A percentile compares a stretch with the other conserved stretches of the same genome.
Evolutionary conservation across 495 filamentous ascomycete genomes (phyloP).

Genomic region (Lasiosphaeris hirsuta): DNA sequence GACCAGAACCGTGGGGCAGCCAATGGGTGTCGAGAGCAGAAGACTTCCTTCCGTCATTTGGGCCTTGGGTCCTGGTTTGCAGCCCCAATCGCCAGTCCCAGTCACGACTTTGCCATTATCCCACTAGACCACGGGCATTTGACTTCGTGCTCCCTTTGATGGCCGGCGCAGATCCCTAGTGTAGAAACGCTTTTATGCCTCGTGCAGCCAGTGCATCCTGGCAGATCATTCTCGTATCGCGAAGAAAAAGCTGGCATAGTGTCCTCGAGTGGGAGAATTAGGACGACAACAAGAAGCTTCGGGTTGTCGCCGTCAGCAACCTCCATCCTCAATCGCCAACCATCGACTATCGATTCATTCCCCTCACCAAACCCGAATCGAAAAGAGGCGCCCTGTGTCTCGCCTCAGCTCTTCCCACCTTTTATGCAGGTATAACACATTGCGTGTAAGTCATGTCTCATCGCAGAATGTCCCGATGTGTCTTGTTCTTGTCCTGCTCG

Average conservation of each 20-base stretch:
- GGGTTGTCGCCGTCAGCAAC: no score
- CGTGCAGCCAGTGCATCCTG: neutral
- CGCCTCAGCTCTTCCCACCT: neutral
- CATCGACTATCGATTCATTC: no score
- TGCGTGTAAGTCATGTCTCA: slow-evolving; percentile 24
- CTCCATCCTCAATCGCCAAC: no score
- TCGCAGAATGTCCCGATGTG: slow-evolving; percentile 6
- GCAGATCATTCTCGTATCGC: slow-evolving; percentile 1
- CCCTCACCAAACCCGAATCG: no score
- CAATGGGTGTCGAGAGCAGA: slow-evolving; percentile 9
- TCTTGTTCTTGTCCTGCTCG: slow-evolving; percentile 4
- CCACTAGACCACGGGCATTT: neutral
- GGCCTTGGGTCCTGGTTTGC: neutral
- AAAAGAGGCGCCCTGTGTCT: neutral
- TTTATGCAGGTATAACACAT: slow-evolving; percentile 23
- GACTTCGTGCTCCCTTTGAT: neutral
- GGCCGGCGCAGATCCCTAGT: neutral
- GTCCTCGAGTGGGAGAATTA: no score
- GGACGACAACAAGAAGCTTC: no score
- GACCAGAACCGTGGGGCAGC: slow-evolving; percentile 6
- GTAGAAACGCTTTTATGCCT: neutral
- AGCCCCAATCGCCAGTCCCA: neutral
- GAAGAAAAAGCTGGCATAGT: neutral
- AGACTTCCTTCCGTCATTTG: slow-evolving; percentile 11
- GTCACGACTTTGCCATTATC: neutral